Base-by-base conservation (phyloP, 2,329 filamentous ascomycete genomes). In the Grosmannia penicillata region DNA sequence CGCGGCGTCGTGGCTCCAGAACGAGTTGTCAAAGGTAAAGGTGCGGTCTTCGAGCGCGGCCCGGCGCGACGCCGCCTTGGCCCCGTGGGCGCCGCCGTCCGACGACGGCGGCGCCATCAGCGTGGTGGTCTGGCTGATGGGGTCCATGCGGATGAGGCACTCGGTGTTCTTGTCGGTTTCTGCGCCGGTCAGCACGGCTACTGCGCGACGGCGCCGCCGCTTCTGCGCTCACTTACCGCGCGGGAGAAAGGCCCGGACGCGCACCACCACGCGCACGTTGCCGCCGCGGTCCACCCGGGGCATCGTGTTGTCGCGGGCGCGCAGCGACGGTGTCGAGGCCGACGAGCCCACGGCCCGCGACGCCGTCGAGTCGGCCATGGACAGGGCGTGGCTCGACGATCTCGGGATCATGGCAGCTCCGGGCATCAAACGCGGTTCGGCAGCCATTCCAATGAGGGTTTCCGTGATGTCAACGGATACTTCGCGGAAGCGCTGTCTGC, bases 11-110 rank as follows among this genome's bases (percentile, higher is more conserved):
- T 96, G 98, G 38, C 89, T 96, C 91, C 91, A 98, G 63, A 98
- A 98, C 38, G 86, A 95, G 53, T 79, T 78, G 63, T 98, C 91
- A 60, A 95, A 98, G 35, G 89, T 89, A 58, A 98, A 98, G 68
- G 7, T 30, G 19, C 46, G 44, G 41, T 46, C 44, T n/a, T 48
- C 46, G 14, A 47, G 43, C 31, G 41, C 39, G 28, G 46, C 46
- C 15, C 36, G 36, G 8, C 45, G 43, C 11, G 34, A 34, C 15
- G 37, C 37, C 7, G 43, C 36, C 17, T 63, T 61, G 36, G 54
- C 53, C 18, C 40, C 32, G 4, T 33, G 35, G 21, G 37, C 45
- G 26, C 22, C 8, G 23, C 24, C 22, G n/a, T 73, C 65, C 37
- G 66, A 29, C 8, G 41, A 33, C 17, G 18, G 65, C 1, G 87